Conservation (phyloP, 2,329 filamentous ascomycete species). For the Clarireedia hainanense region DNA sequence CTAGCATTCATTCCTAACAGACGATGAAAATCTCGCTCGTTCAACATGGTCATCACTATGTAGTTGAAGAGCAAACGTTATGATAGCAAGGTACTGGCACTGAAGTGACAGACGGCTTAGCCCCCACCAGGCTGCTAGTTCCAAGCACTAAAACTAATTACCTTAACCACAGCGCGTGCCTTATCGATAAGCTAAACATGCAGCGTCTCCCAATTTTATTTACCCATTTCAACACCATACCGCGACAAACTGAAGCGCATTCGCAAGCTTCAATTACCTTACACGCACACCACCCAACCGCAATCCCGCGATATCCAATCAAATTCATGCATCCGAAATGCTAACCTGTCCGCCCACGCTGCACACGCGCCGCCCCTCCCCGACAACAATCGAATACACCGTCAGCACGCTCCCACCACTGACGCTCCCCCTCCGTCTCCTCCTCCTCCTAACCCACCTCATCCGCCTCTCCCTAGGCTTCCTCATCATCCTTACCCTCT, state of each 20-base stretch:
- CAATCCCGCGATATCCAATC: too few species aligned
- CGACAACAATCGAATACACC: constrained; percentile 86
- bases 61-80: too few species aligned
- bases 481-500: constrained; percentile 40
- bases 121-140: too few species aligned
- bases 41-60: too few species aligned
- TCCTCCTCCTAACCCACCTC: constrained; percentile 37
- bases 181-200: neutral
- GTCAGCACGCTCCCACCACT: constrained; percentile 68
- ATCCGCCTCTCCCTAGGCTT: constrained; percentile 35
- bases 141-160: too few species aligned
- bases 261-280: neutral
- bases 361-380: constrained; percentile 61
- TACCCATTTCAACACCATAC: neutral
- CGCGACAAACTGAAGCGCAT: neutral
- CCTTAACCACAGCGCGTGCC: neutral
- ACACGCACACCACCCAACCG: constrained; percentile 1
- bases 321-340: constrained; percentile 38
- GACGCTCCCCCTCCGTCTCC: constrained; percentile 40
- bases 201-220: constrained; percentile 2
- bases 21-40: too few species aligned
- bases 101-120: too few species aligned
- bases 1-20: too few species aligned
- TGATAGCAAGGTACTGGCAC: too few species aligned
- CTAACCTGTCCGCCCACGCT: constrained; percentile 54